These are phyloP conservation scores for Pseudogymnoascus sp. DNA, from an alignment of 2,329 filamentous ascomycete species.

Conservation along the genomic window DNA sequence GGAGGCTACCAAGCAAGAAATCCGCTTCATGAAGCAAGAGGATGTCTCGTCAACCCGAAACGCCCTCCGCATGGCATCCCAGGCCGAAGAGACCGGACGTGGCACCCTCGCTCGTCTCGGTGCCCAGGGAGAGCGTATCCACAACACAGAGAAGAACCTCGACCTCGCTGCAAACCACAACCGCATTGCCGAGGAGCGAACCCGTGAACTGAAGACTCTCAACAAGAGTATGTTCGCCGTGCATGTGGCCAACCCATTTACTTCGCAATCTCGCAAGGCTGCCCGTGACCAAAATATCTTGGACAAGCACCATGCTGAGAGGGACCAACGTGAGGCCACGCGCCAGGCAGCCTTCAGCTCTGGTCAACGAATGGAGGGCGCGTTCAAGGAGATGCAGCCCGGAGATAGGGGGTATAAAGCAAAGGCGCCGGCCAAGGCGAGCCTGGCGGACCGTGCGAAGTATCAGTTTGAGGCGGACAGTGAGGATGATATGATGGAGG, in stretches of 20 bases:
- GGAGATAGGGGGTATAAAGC: constrained; percentile 26
- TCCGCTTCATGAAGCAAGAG: constrained; percentile 68
- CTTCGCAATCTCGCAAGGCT: constrained; percentile 56
- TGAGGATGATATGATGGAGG: constrained; percentile 49
- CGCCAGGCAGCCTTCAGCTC: constrained; percentile 47
- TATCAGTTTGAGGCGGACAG: constrained; percentile 64
- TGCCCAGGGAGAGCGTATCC: constrained; percentile 71
- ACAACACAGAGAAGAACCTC: constrained; percentile 77
- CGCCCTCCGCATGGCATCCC: constrained; percentile 58
- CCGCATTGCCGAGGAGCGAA: constrained; percentile 69
- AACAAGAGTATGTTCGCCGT: constrained; percentile 90
- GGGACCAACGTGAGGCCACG: constrained; percentile 58
- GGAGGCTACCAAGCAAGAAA: constrained; percentile 65
- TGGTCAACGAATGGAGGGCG: constrained; percentile 48
- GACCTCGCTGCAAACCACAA: constrained; percentile 74
- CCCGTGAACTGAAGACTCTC: constrained; percentile 74
- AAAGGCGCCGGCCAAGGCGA: constrained; percentile 25
- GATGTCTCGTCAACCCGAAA: constrained; percentile 68
- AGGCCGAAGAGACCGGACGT: constrained; percentile 64
- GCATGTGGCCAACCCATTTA: constrained; percentile 73
- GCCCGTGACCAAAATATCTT: constrained; percentile 63
- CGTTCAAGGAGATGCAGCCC: constrained; percentile 38
- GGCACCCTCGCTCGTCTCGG: constrained; percentile 68
- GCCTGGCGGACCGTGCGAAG: constrained; percentile 58
- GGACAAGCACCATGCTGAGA: constrained; percentile 60